Conservation (phyloP, 2,329 filamentous ascomycete genomes). For the Exophiala calicioides region DNA sequence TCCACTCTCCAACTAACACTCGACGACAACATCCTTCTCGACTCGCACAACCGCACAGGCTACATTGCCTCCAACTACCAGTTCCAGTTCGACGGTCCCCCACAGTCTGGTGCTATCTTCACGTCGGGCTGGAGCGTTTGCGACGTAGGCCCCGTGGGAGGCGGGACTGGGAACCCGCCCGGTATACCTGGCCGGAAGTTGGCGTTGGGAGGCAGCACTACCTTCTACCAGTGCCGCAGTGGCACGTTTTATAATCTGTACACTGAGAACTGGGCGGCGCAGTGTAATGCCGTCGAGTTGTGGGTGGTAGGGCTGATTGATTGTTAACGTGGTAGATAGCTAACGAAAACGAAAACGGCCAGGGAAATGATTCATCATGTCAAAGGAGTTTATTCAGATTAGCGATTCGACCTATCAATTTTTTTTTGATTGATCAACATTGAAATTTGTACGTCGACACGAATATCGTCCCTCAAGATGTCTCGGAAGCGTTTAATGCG, state of each 20-base stretch:
- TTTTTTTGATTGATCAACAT: no score
- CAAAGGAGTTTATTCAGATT: no score
- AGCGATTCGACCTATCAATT: no score
- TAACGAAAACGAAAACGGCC: neutral
- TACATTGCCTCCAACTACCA: conserved; percentile 81
- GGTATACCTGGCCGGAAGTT: conserved; percentile 61
- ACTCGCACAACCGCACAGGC: conserved; percentile 66
- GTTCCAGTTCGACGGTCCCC: conserved; percentile 72
- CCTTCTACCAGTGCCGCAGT: conserved; percentile 74
- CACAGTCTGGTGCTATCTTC: conserved; percentile 71
- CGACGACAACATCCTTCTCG: conserved; percentile 63
- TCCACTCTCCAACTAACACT: conserved; percentile 55
- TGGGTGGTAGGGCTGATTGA: conserved; percentile 20
- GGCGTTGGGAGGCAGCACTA: conserved; percentile 65
- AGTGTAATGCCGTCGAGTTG: conserved; percentile 24
- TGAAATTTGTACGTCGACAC: no score
- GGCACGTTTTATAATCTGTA: conserved; percentile 83
- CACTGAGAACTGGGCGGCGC: conserved; percentile 65
- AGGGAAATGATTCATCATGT: no score
- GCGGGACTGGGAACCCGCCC: no score
- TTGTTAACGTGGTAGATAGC: conserved; percentile 5
- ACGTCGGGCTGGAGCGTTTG: conserved; percentile 75
- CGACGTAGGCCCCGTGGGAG: no score
- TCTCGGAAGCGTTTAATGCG: no score
- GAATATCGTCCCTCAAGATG: no score